These are phyloP conservation scores for Sarcomyxa edulis DNA, from an alignment of 768 basidiomycete genomes.

Conservation along the genomic window DNA sequence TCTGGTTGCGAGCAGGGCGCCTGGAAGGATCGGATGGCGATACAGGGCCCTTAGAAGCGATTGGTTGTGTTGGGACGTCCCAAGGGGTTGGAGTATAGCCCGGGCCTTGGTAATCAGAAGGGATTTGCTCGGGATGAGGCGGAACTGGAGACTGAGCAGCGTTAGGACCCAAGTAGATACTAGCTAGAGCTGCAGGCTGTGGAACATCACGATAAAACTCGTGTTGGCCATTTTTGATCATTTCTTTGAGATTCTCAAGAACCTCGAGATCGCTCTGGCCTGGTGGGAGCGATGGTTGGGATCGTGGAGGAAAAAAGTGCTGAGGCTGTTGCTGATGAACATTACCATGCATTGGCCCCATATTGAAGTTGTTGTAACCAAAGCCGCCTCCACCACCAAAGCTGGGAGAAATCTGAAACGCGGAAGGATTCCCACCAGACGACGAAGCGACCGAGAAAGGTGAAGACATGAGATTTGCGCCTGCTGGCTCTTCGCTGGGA, in stretches of 20 bases:
- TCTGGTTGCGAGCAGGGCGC: conserved; percentile 19
- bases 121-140: conserved; percentile 14
- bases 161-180: conserved; percentile 56
- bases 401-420: conserved; percentile 28
- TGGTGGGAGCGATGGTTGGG: conserved; percentile 31
- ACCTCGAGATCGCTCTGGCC: conserved; percentile 68
- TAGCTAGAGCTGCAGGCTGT: conserved; percentile 58
- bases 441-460: conserved; percentile 31
- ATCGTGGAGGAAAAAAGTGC: conserved; percentile 18
- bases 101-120: conserved; percentile 15
- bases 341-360: conserved; percentile 22
- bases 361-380: conserved; percentile 28
- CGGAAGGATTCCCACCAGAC: conserved; percentile 19
- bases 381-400: conserved; percentile 37
- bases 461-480: conserved; percentile 27
- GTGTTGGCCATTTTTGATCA: conserved; percentile 70
- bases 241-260: conserved; percentile 67
- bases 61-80: conserved; percentile 30
- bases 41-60: conserved; percentile 12
- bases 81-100: conserved; percentile 1
- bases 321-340: conserved; percentile 20
- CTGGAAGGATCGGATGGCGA: conserved; percentile 18
- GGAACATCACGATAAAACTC: conserved; percentile 64
- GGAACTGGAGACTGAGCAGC: conserved; percentile 10
- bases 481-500: conserved; percentile 44